Evolutionary conservation across 164 flowering plant genomes (phyloP).

Genomic region (Aristolochia californica): DNA sequence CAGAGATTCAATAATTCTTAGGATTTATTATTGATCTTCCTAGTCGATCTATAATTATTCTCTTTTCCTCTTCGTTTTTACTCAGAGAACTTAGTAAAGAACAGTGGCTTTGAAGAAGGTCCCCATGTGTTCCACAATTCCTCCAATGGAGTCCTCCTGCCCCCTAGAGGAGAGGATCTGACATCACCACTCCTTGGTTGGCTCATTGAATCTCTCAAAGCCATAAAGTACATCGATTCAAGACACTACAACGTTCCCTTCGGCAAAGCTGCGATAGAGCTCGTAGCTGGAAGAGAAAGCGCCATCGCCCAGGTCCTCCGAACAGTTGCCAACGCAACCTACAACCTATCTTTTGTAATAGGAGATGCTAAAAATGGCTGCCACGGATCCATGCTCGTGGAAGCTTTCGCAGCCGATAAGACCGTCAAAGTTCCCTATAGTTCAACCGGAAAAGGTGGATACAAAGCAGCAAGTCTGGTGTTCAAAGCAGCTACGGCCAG

Average conservation of each 20-base stretch:
- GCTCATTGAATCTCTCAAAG: too few species aligned
- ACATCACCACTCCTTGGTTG: too few species aligned
- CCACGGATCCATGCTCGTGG: too few species aligned
- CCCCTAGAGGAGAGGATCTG: too few species aligned
- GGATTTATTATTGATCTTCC: too few species aligned
- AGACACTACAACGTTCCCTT: constrained; percentile 61
- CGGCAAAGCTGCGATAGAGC: constrained; percentile 59
- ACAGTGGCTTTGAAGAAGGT: constrained; percentile 71
- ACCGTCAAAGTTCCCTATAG: too few species aligned
- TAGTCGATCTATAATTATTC: not conserved
- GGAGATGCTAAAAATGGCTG: too few species aligned
- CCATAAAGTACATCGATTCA: too few species aligned
- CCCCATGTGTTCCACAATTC: too few species aligned
- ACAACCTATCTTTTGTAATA: constrained; percentile 44
- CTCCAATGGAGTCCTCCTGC: too few species aligned
- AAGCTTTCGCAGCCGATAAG: too few species aligned
- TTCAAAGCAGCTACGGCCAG: constrained; percentile 47
- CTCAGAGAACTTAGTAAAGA: constrained; percentile 70
- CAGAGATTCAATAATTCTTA: too few species aligned
- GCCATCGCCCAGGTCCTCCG: constrained; percentile 78
- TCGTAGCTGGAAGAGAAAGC: constrained; percentile 82
- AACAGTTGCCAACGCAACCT: constrained; percentile 46
- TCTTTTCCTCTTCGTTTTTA: constrained; percentile 4
- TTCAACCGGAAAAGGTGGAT: constrained; percentile 55
- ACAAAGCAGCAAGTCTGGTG: constrained; percentile 37